These are phyloP conservation scores for Stagonosporopsis rhizophila DNA, from an alignment of 2,329 filamentous ascomycete species.

Conservation along the genomic window DNA sequence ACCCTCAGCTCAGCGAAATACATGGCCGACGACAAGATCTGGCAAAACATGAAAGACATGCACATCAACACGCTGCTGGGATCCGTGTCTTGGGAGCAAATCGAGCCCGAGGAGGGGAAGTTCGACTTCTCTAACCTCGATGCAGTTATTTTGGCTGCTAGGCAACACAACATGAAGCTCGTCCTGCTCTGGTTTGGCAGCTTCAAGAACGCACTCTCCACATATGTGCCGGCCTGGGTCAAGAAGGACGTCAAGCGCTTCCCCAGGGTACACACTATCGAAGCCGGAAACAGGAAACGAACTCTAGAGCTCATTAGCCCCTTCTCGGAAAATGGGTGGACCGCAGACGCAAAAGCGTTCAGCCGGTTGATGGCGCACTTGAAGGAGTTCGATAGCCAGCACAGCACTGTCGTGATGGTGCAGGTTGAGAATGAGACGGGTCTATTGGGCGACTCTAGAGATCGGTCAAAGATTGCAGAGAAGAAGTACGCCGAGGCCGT, in stretches of 20 bases:
- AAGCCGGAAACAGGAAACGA: slow-evolving; percentile 29
- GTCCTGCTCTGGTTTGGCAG: slow-evolving; percentile 58
- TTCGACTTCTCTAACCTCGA: slow-evolving; percentile 56
- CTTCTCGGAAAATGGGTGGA: slow-evolving; percentile 47
- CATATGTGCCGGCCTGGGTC: slow-evolving; percentile 40
- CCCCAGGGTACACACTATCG: slow-evolving; percentile 32
- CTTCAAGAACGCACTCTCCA: slow-evolving; percentile 54
- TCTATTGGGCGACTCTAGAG: slow-evolving; percentile 60
- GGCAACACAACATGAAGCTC: slow-evolving; percentile 49
- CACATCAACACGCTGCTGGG: slow-evolving; percentile 57
- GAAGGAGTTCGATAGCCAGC: slow-evolving; percentile 53
- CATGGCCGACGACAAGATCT: slow-evolving; percentile 52
- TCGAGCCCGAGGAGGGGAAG: slow-evolving; percentile 54
- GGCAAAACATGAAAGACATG: slow-evolving; percentile 52
- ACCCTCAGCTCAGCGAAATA: slow-evolving; percentile 54
- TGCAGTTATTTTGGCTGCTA: slow-evolving; percentile 48
- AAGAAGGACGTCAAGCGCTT: slow-evolving; percentile 46
- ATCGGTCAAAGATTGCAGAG: slow-evolving; percentile 54
- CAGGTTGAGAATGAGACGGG: slow-evolving; percentile 66
- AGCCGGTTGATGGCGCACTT: slow-evolving; percentile 49
- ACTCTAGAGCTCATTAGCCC: slow-evolving; percentile 34
- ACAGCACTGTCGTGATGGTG: slow-evolving; percentile 63
- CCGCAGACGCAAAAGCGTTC: slow-evolving; percentile 53
- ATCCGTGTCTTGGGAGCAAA: slow-evolving; percentile 56
- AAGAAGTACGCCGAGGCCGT: slow-evolving; percentile 51